phyloP scores from a whole-genome alignment of 176 grass and related monocot species.

The maize (Zea mays) region Zm-B73-REFERENCE-NAM-5.0 NC_050105.1:140799501-140800000 shows the following conservation, averaged over 20 bases:
- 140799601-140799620: constrained; percentile 15
- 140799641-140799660: neutral
- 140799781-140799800: constrained; percentile 4
- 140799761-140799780: neutral
- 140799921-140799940: no score
- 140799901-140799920: no score
- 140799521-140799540: neutral
- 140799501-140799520: constrained; percentile 12
- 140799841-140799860: neutral
- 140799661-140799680: constrained; percentile 21
- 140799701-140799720: neutral
- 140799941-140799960: no score
- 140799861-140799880: neutral
- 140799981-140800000: no score
- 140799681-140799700: constrained; percentile 13
- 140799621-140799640: neutral
- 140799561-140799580: neutral
- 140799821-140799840: neutral
- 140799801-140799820: neutral
- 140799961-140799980: no score
- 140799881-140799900: neutral
- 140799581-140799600: neutral
- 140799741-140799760: neutral
- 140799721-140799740: neutral
- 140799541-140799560: neutral